Conservation (phyloP, 2,329 filamentous ascomycete species). For the Trichoderma koningiopsis region DNA sequence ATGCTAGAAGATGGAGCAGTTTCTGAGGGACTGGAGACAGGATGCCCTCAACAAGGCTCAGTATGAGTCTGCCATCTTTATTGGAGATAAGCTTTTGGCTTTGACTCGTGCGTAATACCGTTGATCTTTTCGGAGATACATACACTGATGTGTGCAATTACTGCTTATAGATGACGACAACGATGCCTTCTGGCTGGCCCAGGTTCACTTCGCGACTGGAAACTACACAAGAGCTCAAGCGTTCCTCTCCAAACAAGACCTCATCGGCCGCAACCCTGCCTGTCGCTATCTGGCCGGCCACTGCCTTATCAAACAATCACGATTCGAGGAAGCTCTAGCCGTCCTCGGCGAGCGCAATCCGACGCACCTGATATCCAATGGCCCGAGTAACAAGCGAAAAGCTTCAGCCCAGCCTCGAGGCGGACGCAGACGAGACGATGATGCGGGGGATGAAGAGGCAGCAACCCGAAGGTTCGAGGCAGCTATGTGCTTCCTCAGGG, state of each 20-base stretch:
- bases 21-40: conserved; percentile 90
- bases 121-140: not conserved
- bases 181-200: conserved; percentile 97
- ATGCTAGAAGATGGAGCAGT: conserved; percentile 75
- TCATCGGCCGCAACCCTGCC: conserved; percentile 77
- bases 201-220: conserved; percentile 92
- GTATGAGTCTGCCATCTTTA: conserved; percentile 94
- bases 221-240: conserved; percentile 92
- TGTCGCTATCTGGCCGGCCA: conserved; percentile 93
- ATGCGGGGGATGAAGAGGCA: conserved; percentile 64
- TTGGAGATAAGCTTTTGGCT: conserved; percentile 94
- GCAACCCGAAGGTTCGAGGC: conserved; percentile 86
- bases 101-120: conserved; percentile 73
- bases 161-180: conserved; percentile 73
- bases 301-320: conserved; percentile 88
- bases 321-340: conserved; percentile 83
- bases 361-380: conserved; percentile 76
- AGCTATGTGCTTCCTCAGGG: conserved; percentile 93
- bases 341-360: conserved; percentile 92
- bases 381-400: conserved; percentile 44
- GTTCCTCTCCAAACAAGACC: conserved; percentile 80
- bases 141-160: conserved; percentile 20
- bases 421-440: conserved; percentile 39
- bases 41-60: conserved; percentile 95
- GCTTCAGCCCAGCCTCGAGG: conserved; percentile 38